Base-by-base conservation (phyloP, 2,329 filamentous ascomycete species). In the Paracorniculantispora psalliotae region DNA sequence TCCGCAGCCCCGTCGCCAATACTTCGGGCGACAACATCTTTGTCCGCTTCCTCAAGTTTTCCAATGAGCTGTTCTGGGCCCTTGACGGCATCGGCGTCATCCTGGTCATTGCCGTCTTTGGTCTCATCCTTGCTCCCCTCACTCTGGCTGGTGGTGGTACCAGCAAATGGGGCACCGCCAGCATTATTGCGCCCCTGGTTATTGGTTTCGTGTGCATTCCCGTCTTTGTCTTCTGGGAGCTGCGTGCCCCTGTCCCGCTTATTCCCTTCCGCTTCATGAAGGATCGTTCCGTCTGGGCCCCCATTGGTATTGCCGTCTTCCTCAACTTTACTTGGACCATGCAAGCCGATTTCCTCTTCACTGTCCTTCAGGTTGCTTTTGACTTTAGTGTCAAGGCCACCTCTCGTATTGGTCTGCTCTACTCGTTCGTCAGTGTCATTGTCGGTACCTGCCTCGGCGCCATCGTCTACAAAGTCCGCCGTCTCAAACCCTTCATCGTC, bases 311-410 rank as follows among this genome's bases (percentile, higher is more conserved):
- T 46, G 84, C 79, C 9, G 61, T 77, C 49, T 71, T 81, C 65
- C 75, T 84, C 65, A 83, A 82, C 72, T 82, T 81, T 65, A 70
- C 80, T 19, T 88, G 84, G 84, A 80, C 80, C 61, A 77, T 87
- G 70, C 85, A 88, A 69, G 82, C 80, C 23, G 81, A 87, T 66
- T 88, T 81, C 68, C 77, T 89, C 2, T 88, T 81, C 71, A 85
- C 85, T 0, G 80, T 88, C 1, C 78, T 88, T 1, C 68, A 80
- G 12, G 81, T 88, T 19, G 79, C 78, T 37, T 88, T 88, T 64
- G 76, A 85, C 68, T 84, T 87, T 62, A 80, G 76, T 53, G 68
- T 82, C 63, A 75, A 73, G 52, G 75, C 74, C 9, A 85, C 86
- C 2, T 86, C 83, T 0, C 80, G 85, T 17, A 80, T 88, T 61